These are phyloP conservation scores for Alternaria incomplexa DNA, from an alignment of 2,329 filamentous ascomycete species.

Conservation along the genomic window DNA sequence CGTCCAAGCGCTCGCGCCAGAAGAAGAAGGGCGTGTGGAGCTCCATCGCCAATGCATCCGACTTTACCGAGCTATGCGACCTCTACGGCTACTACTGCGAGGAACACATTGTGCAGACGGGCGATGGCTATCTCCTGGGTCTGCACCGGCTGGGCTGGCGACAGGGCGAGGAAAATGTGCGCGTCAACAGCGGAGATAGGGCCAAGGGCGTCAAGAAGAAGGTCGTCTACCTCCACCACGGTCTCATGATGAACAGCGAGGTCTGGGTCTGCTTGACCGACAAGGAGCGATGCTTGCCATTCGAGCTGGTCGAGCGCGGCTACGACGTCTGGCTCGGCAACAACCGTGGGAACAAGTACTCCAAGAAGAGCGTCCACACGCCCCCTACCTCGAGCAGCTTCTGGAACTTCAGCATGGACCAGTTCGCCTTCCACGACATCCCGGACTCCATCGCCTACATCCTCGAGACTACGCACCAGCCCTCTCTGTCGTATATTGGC, in stretches of 20 bases:
- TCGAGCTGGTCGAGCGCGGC: conserved; percentile 84
- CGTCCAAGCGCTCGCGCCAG: conserved; percentile 70
- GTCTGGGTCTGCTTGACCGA: conserved; percentile 96
- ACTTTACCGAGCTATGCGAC: conserved; percentile 93
- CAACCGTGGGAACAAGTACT: conserved; percentile 98
- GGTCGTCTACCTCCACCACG: conserved; percentile 93
- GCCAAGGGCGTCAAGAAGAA: conserved; percentile 70
- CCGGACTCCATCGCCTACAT: conserved; percentile 94
- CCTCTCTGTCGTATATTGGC: conserved; percentile 90
- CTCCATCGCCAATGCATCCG: conserved; percentile 83
- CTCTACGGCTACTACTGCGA: conserved; percentile 92
- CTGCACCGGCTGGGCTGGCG: conserved; percentile 85
- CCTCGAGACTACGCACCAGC: conserved; percentile 78
- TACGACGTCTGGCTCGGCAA: conserved; percentile 99
- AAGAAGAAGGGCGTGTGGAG: conserved; percentile 75
- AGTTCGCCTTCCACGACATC: conserved; percentile 97
- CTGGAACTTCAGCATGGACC: conserved; percentile 98
- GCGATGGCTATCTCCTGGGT: conserved; percentile 90
- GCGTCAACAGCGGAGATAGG: conserved; percentile 73
- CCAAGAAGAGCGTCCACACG: conserved; percentile 83
- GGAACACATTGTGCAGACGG: conserved; percentile 94
- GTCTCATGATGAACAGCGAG: conserved; percentile 97
- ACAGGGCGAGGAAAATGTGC: conserved; percentile 78
- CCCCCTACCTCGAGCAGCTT: conserved; percentile 79
- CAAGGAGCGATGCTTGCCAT: conserved; percentile 82